Evolutionary conservation across 78 protist genomes (phyloP), one percentile per base, ranked within the genome.

Genomic region (Bodo saltans): DNA sequence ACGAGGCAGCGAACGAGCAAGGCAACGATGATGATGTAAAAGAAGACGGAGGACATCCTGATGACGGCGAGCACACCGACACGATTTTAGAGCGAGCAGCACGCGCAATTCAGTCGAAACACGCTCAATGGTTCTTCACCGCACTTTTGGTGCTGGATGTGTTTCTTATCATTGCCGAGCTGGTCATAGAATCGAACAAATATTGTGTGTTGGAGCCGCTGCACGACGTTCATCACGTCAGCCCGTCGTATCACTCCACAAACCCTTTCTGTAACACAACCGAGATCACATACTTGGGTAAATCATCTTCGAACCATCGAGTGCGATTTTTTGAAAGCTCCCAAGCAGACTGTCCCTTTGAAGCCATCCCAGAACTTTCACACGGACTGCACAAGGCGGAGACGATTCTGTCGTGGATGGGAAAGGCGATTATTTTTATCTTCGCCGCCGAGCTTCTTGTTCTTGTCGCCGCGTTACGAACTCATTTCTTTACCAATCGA

Each of bases 371-470:
- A 12, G 68, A 52, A 23, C 68, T 52, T 23, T 52, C 68, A 23
- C 71, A 68, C 71, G 29, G 35, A 30, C 71, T 68, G 71, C 71
- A 68, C 71, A 11, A 27, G n/a, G n/a, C 29, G 34, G 71, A 68
- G 71, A 27, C n/a, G 71, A 30, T 12, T 12, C 71, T 68, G 35
- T 17, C 3, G n/a, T 68, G 71, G 71, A 2, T 12, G 35, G 3
- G 34, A 27, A 27, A 30, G 71, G 2, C 34, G 71, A 68, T 68
- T 30, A 27, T 68, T 30, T 68, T 68, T 30, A 68, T 68, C n/a
- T 68, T 68, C 71, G 71, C 71, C 71, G 71, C 71, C 34, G 71
- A 68, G n/a, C 71, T 68, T 30, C 25, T 68, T 30, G n/a, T 30
- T 30, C 71, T 68, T 17, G n/a, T 27, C 34, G 34, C 29, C 34